Base-by-base conservation (phyloP, 192 early-diverging fungal species). In the Gryganskiella cystojenkinii region DNA sequence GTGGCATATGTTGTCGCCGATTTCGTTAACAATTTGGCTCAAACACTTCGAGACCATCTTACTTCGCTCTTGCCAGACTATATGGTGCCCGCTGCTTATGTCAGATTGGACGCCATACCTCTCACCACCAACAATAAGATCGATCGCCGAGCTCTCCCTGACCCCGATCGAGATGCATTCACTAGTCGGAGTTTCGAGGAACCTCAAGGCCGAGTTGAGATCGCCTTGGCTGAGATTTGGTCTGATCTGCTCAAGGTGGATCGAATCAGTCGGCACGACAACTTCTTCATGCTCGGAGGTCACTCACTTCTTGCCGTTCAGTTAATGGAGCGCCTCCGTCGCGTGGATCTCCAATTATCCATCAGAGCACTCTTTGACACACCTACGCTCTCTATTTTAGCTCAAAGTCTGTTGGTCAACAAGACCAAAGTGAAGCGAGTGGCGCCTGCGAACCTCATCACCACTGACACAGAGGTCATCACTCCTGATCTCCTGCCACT, bases 41-140 rank as follows among this genome's bases (percentile, higher is more conserved):
- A 54, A 10, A 7, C 73, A 11, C 80, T 92, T 25, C 81, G 85
- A 8, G 76, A 78, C 2, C 82, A 83, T 40, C 71, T 92, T 53
- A 82, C 80, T 61, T 46, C 56, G 34, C 83, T 80, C 55, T 72
- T 93, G 20, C 89, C 92, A 10, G 66, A 65, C 8, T 93, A 93
- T 63, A 90, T 90, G 55, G 83, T 93, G 34, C 92, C 92, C 3
- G 63, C 80, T n/a, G 43, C 64, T 22, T 72, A 70, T 50, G 53
- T 70, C 11, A 37, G 49, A 4, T 27, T 83, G 49, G 71, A 80
- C 11, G 34, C 5, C 0, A 43, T 83, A 19, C 78, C 78, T 22
- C n/a, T 75, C 27, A 72, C 67, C 30, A 20, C 59, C 22, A 66
- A 67, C 45, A 71, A 69, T 28, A n/a, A n/a, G n/a, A n/a, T n/a